Conservation (phyloP, 305 asterid species). For the Petunia hybrid region DNA sequence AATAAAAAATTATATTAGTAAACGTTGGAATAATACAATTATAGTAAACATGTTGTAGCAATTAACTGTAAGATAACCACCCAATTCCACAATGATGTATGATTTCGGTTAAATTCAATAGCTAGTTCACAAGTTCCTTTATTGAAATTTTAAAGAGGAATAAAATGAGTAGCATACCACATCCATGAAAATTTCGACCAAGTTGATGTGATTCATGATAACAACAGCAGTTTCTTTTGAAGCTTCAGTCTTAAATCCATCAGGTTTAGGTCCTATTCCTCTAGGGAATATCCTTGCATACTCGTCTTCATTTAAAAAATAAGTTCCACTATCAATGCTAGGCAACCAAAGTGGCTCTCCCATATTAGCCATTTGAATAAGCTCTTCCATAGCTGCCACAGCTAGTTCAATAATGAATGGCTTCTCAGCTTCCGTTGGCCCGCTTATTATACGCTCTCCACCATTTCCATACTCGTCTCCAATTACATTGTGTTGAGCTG, state of each 20-base stretch:
- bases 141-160: not conserved
- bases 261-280: not conserved
- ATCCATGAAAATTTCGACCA: constrained; percentile 9
- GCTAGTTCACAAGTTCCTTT: no score
- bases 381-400: not conserved
- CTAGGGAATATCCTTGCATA: not conserved
- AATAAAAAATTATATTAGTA: not conserved
- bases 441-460: not conserved
- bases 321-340: not conserved
- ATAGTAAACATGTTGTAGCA: no score
- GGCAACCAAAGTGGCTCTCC: constrained; percentile 29
- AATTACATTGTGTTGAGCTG: no score
- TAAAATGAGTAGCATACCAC: not conserved
- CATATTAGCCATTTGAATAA: constrained; percentile 4
- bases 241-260: constrained; percentile 22
- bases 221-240: constrained; percentile 24
- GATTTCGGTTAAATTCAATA: no score
- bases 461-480: not conserved
- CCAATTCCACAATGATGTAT: no score
- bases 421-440: not conserved
- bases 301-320: constrained; percentile 15
- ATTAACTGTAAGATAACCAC: no score
- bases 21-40: no score
- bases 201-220: not conserved
- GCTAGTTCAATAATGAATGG: not conserved